Base-by-base conservation (phyloP, 2,329 filamentous ascomycete species). In the Fusarium sp. region DNA sequence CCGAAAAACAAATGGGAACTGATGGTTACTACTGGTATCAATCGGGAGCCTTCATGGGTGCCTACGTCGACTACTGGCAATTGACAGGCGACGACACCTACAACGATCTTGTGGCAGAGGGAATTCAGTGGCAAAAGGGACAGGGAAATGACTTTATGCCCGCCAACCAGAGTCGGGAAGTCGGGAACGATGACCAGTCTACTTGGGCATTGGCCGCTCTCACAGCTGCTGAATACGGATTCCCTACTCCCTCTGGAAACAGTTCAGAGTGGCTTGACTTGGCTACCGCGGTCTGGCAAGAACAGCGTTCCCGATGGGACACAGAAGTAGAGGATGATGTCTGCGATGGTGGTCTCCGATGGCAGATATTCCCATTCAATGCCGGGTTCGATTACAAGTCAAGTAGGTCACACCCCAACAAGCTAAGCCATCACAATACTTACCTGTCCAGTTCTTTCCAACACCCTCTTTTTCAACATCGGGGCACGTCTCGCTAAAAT, bases 301-400 rank as follows among this genome's bases (percentile, higher is more conserved):
- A 38, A 7, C 58, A 64, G 17, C 53, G 58, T 1, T 9, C 11
- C 2, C 45, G 66, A 10, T 94, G 86, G 73, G 88, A 91, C 65
- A 85, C 86, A 2, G 82, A 85, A 56, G 87, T 85, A 1, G 73
- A 78, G 23, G 79, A 82, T 4, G 23, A 32, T 6, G 40, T 36
- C 2, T 64, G 61, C 17, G 83, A 83, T 6, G 76, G 82, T 1
- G 60, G 83, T 90, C 80, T 89, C 91, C 83, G 90, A 69, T 93
- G 91, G 91, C 92, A 95, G 79, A 91, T 95, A 50, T 91, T 88
- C 65, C 80, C 85, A 4, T 88, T 89, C 68, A 93, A 94, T 73
- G 83, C 81, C 19, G 92, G 92, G n/a, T 95, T 91, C 74, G 84
- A 89, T 71, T 94, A 94, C 82, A 96, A 89, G 76, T 89, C 88